A percentile compares a stretch with the other conserved stretches of the same genome.
Evolutionary conservation across 2,329 filamentous ascomycete species (phyloP).

Genomic region (Fusarium burgessii): DNA sequence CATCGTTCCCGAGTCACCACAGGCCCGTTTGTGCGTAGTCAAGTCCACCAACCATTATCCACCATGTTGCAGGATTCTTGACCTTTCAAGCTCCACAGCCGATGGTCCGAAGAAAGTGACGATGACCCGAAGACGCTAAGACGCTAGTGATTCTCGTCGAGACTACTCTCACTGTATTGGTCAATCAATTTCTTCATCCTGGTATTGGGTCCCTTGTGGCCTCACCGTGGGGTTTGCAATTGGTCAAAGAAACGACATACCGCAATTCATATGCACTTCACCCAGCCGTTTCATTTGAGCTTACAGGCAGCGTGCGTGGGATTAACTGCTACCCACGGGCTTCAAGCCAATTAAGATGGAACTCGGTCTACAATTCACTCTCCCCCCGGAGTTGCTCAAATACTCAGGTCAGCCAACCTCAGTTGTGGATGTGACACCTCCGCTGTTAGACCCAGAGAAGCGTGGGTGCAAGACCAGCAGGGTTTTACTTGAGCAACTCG

Average conservation of each 20-base stretch:
- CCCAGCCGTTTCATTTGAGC: conserved; percentile 16
- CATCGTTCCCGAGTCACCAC: conserved; percentile 21
- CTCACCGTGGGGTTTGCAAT: conserved; percentile 15
- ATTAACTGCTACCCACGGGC: not conserved
- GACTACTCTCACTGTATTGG: conserved; percentile 36
- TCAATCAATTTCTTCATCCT: conserved; percentile 24
- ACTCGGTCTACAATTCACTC: conserved; percentile 3
- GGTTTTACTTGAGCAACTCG: conserved; percentile 18
- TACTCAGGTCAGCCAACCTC: not conserved
- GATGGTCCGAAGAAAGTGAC: conserved; percentile 46
- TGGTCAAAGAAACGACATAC: conserved; percentile 37
- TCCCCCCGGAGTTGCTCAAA: conserved; percentile 8
- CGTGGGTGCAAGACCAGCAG: conserved; percentile 27
- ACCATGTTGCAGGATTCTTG: conserved; percentile 28
- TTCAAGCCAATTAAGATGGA: conserved; percentile 27
- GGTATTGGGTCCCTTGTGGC: conserved; percentile 1
- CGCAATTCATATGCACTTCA: conserved; percentile 15
- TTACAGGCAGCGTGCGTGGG: conserved; percentile 24
- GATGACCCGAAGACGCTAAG: conserved; percentile 48
- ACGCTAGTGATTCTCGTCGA: conserved; percentile 36
- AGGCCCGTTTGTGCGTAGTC: conserved; percentile 21
- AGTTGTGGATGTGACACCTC: conserved; percentile 30
- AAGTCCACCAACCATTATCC: conserved; percentile 35
- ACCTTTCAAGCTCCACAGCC: conserved; percentile 37
- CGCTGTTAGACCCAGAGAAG: conserved; percentile 33